Evolutionary conservation across 2,329 filamentous ascomycete species (phyloP), one percentile per base, ranked within the genome.

Genomic region (Ophiobolus disseminans): DNA sequence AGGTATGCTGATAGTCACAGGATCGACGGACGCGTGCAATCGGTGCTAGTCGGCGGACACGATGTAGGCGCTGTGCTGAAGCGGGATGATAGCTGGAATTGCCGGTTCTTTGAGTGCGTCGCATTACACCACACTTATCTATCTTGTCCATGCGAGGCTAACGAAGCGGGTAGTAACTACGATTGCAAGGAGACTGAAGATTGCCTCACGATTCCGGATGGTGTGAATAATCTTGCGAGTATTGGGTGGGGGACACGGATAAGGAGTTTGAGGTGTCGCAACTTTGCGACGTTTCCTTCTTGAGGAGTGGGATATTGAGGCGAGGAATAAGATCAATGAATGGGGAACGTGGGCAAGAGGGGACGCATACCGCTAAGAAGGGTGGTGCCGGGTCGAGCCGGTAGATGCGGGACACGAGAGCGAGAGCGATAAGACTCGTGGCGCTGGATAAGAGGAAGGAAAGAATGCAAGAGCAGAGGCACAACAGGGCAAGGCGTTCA

Each of bases 81-180:
- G 13, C 47, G 69, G 11, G 51, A 54, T 13, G 69, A 72, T 40
- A 55, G 56, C 23, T 72, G 69, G 69, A 67, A 55, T n/a, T 72
- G 69, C 45, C 56, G 57, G 25, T 69, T 72, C 17, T 72, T 61
- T 26, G 64, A 71, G 69, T 72, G 60, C 7, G 69, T 62, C 19
- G 5, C 13, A 16, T 13, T 30, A n/a, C n/a, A n/a, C n/a, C n/a
- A n/a, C 25, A n/a, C 34, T 14, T n/a, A 4, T 14, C 17, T 40
- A 17, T n/a, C n/a, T n/a, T n/a, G n/a, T n/a, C n/a, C n/a, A n/a
- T n/a, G n/a, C n/a, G n/a, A n/a, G n/a, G n/a, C n/a, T n/a, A n/a
- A n/a, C n/a, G n/a, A n/a, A n/a, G 3, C 3, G 25, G 8, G 10
- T 31, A 72, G 69, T 37, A 70, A 70, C 40, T 70, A 71, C 36